Evolutionary conservation across 371 early-diverging fungal genomes (phyloP).

Genomic region (Thermomucor indicae-seudaticae): DNA sequence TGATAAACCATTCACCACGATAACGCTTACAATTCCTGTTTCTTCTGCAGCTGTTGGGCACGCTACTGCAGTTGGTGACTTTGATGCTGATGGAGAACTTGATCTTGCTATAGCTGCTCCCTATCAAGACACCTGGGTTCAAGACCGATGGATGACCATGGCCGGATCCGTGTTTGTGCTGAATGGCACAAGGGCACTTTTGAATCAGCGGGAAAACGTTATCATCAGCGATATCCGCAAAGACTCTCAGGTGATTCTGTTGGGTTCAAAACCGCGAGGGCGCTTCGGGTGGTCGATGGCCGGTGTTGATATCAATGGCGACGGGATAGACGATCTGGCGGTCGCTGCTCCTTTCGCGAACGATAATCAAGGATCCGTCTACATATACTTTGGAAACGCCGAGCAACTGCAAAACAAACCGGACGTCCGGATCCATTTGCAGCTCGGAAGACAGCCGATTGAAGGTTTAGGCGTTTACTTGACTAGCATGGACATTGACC

Average conservation of each 20-base stretch:
- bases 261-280: constrained; percentile 32
- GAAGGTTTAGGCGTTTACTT: constrained; percentile 55
- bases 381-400: constrained; percentile 67
- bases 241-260: constrained; percentile 19
- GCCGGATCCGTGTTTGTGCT: constrained; percentile 68
- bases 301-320: constrained; percentile 75
- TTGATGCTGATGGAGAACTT: constrained; percentile 53
- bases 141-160: constrained; percentile 27
- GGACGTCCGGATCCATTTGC: constrained; percentile 33
- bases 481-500: constrained; percentile 60
- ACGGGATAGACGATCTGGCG: constrained; percentile 85
- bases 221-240: constrained; percentile 26
- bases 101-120: constrained; percentile 78
- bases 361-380: constrained; percentile 39
- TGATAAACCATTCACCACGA: neutral
- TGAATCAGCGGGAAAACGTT: neutral
- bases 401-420: constrained; percentile 39
- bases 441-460: constrained; percentile 3
- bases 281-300: constrained; percentile 78
- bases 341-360: constrained; percentile 68
- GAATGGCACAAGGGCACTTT: constrained; percentile 3
- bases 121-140: constrained; percentile 22
- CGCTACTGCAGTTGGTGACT: constrained; percentile 63
- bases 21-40: constrained; percentile 41
- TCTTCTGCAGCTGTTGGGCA: constrained; percentile 66